phyloP scores from a whole-genome alignment of 495 filamentous ascomycete genomes.

The Sporormia fimetaria region DNA sequence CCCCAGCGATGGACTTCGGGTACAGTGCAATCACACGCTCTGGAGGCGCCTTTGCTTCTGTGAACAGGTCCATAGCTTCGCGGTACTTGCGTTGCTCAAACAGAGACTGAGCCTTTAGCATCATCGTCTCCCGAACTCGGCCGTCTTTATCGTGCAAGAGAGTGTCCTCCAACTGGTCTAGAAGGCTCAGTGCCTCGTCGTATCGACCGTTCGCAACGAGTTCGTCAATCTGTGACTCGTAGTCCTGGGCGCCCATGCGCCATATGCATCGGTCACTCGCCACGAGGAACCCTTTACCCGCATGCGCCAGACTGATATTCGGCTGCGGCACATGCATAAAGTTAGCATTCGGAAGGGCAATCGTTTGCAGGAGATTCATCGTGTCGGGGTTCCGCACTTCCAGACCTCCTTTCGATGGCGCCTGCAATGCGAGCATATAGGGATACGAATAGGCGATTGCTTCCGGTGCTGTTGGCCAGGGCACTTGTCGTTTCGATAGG shows the following conservation, averaged over 20 bases:
- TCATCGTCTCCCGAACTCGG: conserved; percentile 69
- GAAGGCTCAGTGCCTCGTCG: conserved; percentile 85
- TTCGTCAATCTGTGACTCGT: conserved; percentile 82
- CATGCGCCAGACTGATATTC: conserved; percentile 82
- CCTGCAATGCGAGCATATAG: conserved; percentile 79
- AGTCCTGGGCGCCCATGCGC: conserved; percentile 90
- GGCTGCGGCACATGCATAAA: conserved; percentile 89
- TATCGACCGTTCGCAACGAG: conserved; percentile 63
- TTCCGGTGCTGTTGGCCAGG: conserved; percentile 81
- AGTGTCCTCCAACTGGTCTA: conserved; percentile 84
- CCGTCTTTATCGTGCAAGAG: conserved; percentile 73
- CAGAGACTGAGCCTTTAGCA: conserved; percentile 75
- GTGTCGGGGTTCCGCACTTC: conserved; percentile 93
- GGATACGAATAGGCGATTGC: conserved; percentile 91
- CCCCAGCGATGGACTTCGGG: conserved; percentile 72
- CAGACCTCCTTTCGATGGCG: conserved; percentile 69
- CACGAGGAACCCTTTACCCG: conserved; percentile 88
- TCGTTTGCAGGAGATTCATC: conserved; percentile 71
- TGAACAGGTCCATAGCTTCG: conserved; percentile 84
- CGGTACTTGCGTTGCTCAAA: conserved; percentile 76
- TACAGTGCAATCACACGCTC: conserved; percentile 80
- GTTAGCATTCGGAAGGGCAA: conserved; percentile 65
- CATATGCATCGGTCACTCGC: conserved; percentile 80
- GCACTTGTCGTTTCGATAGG: conserved; percentile 74
- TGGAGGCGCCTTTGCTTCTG: conserved; percentile 75